phyloP scores from a whole-genome alignment of 192 early-diverging fungal species.

The Spinellus fusiger region DNA sequence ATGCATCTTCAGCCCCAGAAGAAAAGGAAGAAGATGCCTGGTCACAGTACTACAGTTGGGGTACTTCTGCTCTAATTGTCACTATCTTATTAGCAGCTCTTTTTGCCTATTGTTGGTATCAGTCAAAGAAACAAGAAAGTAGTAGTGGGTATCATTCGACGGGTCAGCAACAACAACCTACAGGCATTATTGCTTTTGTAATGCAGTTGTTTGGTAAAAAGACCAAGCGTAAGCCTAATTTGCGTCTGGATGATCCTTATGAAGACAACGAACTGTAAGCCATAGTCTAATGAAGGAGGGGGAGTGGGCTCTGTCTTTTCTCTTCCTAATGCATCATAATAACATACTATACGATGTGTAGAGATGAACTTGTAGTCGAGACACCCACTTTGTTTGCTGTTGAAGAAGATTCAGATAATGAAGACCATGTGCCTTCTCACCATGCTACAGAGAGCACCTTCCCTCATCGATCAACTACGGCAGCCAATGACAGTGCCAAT shows the following conservation, averaged over 20 bases:
- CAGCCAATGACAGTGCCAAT: no score
- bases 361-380: conserved; percentile 46
- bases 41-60: conserved; percentile 16
- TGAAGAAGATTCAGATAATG: conserved; percentile 15
- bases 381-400: conserved; percentile 16
- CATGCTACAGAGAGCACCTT: background rate
- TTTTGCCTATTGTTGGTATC: conserved; percentile 22
- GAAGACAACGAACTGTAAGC: conserved; percentile 31
- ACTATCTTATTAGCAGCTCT: conserved; percentile 10
- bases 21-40: conserved; percentile 19
- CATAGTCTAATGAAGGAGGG: background rate
- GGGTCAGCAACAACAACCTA: background rate
- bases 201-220: background rate
- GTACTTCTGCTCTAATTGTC: conserved; percentile 15
- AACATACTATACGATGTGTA: conserved; percentile 2
- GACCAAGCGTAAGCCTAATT: background rate
- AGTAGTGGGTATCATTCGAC: background rate
- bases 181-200: background rate
- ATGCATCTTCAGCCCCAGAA: background rate
- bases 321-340: no score
- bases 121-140: background rate
- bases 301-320: no score
- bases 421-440: background rate
- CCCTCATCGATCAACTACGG: background rate
- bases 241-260: conserved; percentile 13